Evolutionary conservation across 2,329 filamentous ascomycete genomes (phyloP), one percentile per base, ranked within the genome.

Genomic region (Eutypella sp.): DNA sequence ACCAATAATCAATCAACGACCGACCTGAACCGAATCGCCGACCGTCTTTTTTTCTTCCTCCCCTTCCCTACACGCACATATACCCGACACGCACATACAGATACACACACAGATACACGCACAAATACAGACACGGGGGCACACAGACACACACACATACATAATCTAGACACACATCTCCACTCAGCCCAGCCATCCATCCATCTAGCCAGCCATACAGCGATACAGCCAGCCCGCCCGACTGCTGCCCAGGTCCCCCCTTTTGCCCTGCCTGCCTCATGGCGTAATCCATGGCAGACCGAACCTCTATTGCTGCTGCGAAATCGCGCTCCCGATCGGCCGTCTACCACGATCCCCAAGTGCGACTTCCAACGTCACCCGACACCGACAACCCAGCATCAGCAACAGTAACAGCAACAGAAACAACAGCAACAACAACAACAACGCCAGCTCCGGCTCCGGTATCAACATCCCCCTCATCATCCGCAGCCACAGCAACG

Each of bases 211-310:
- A n/a, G n/a, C n/a, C n/a, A n/a, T n/a, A n/a, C n/a, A n/a, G 47
- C 46, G 51, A 48, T 48, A 48, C 40, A 13, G 46, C 33, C 46
- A 39, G 42, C 36, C 36, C 49, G 55, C 51, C 19, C n/a, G n/a
- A n/a, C n/a, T n/a, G n/a, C n/a, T n/a, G n/a, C n/a, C n/a, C n/a
- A n/a, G n/a, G n/a, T n/a, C n/a, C n/a, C n/a, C n/a, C n/a, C n/a
- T n/a, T n/a, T n/a, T n/a, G 15, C 9, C 20, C 36, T 40, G 49
- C 67, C 66, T 70, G 75, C 71, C 76, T 72, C 67, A 82, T 82
- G 78, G 78, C 78, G 78, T 82, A 81, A 78, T 78, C 74, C 76
- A 82, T 82, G 79, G 78, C 78, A 80, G 78, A 81, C 75, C 78
- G 73, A 80, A 81, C 68, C 62, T 61, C 52, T 54, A 46, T 56